A percentile compares a stretch with the other conserved stretches of the same genome.
These are phyloP conservation scores for Microglena sp. DNA, from an alignment of 139 green algal species.

Conservation along the genomic window DNA sequence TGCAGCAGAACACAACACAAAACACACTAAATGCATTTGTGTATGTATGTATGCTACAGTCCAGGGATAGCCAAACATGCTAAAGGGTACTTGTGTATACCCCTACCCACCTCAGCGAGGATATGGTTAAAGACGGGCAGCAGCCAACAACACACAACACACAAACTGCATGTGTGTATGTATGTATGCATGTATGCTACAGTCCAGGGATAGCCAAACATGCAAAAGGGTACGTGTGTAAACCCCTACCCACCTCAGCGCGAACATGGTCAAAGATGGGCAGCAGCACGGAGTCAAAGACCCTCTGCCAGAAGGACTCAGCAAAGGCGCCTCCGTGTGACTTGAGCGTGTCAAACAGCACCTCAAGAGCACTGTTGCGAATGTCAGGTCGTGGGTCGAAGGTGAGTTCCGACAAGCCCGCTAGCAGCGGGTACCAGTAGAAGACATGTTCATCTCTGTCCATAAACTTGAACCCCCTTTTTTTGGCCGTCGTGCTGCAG, in stretches of 20 bases:
- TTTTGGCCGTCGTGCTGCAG: background rate
- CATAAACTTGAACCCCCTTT: slow-evolving; percentile 28
- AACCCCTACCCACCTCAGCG: slow-evolving; percentile 44
- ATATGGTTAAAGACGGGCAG: background rate
- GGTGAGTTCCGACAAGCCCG: slow-evolving; percentile 90
- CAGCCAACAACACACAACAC: background rate
- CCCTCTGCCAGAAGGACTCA: slow-evolving; percentile 79
- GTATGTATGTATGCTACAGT: too few species aligned
- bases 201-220: background rate
- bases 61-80: too few species aligned
- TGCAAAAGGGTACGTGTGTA: background rate
- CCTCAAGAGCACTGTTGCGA: slow-evolving; percentile 64
- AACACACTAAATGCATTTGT: too few species aligned
- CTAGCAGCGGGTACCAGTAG: slow-evolving; percentile 98
- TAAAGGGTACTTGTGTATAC: too few species aligned
- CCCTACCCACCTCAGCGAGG: background rate
- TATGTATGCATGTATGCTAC: background rate
- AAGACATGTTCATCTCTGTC: slow-evolving; percentile 87
- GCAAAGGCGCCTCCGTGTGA: slow-evolving; percentile 90
- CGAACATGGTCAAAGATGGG: slow-evolving; percentile 97
- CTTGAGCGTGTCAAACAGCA: slow-evolving; percentile 92
- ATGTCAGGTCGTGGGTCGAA: slow-evolving; percentile 90
- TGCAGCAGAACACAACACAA: too few species aligned
- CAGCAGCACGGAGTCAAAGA: slow-evolving; percentile 93
- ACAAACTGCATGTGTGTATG: background rate